Evolutionary conservation across 2,329 filamentous ascomycete species (phyloP).

Genomic region (Canariomyces notabilis): DNA sequence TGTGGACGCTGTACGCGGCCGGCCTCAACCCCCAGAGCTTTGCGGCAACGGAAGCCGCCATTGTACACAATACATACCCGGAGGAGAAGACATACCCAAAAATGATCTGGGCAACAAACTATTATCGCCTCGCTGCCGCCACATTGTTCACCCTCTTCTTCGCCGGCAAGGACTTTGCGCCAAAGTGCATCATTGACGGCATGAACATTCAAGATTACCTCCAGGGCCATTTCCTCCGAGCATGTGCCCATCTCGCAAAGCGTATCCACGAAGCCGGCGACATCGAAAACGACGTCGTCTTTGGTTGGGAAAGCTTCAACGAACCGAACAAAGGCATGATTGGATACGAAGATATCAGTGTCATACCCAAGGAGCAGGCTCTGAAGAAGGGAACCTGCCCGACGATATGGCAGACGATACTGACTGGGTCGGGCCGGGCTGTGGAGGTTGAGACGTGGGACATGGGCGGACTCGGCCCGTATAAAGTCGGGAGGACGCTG

Average conservation of each 20-base stretch:
- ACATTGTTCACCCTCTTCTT: constrained; percentile 96
- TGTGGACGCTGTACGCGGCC: constrained; percentile 96
- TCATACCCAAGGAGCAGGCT: constrained; percentile 80
- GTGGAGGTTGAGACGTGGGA: constrained; percentile 90
- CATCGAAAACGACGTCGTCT: constrained; percentile 77
- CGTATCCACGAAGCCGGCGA: constrained; percentile 87
- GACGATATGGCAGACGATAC: constrained; percentile 88
- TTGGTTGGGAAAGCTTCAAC: constrained; percentile 96
- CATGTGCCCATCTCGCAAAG: constrained; percentile 74
- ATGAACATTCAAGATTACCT: constrained; percentile 96
- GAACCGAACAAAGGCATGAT: constrained; percentile 88
- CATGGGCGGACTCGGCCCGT: constrained; percentile 87
- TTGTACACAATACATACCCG: constrained; percentile 91
- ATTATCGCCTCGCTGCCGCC: constrained; percentile 77
- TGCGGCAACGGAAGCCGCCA: constrained; percentile 77
- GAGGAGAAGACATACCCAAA: constrained; percentile 85
- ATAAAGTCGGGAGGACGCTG: constrained; percentile 76
- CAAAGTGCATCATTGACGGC: constrained; percentile 91
- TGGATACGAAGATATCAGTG: constrained; percentile 73
- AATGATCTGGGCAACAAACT: constrained; percentile 99
- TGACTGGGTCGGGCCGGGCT: constrained; percentile 84
- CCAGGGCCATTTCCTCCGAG: constrained; percentile 76
- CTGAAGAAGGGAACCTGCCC: constrained; percentile 89
- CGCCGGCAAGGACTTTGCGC: constrained; percentile 83
- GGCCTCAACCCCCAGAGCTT: constrained; percentile 86